phyloP scores from a whole-genome alignment of 768 basidiomycete genomes.

The Lactarius deliciosus region DNA sequence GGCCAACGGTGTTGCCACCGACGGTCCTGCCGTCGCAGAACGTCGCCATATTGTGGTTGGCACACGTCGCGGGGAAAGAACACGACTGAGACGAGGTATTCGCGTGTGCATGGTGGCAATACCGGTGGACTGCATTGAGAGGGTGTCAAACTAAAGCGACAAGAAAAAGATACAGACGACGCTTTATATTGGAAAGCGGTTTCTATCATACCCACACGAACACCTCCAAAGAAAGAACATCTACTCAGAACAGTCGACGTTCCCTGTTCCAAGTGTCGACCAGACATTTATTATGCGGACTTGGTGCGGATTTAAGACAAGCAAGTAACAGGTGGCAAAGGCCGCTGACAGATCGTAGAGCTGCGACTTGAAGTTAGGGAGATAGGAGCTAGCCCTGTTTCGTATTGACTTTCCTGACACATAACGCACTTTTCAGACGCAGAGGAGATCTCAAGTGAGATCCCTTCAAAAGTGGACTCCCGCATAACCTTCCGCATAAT shows the following conservation, averaged over 20 bases:
- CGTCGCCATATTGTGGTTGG: neutral
- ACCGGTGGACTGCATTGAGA: neutral
- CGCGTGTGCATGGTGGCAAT: neutral
- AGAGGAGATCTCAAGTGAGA: neutral
- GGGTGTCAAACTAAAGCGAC: neutral
- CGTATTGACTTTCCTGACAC: neutral
- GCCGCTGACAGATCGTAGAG: neutral
- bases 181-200: neutral
- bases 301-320: conserved; percentile 3
- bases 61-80: neutral
- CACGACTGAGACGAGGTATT: neutral
- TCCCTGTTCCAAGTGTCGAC: neutral
- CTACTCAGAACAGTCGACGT: neutral
- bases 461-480: neutral
- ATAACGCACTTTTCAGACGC: neutral
- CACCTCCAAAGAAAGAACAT: neutral
- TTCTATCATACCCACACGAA: conserved; percentile 1
- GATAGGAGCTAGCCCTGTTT: neutral
- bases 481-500: conserved; percentile 13
- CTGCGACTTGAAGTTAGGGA: neutral
- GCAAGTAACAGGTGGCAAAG: neutral
- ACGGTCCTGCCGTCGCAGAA: neutral
- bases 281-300: neutral
- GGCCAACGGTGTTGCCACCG: neutral
- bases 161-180: neutral